These are phyloP conservation scores for Saturnispora mendoncae DNA, from an alignment of 805 yeast species.

Conservation along the genomic window DNA sequence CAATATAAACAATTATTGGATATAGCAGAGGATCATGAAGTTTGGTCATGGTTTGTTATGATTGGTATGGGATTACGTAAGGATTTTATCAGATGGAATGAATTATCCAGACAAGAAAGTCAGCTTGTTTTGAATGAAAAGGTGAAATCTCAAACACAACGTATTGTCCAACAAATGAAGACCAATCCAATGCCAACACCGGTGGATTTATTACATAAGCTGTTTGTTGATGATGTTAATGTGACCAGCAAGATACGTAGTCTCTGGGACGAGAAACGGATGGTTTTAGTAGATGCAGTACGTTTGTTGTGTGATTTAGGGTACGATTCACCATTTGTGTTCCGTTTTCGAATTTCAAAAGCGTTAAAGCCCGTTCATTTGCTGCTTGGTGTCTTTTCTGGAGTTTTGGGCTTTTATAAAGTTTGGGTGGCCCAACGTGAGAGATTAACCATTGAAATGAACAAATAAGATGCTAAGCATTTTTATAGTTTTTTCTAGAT, in stretches of 20 bases:
- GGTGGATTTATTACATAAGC: constrained; percentile 3
- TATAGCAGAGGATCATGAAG: constrained; percentile 40
- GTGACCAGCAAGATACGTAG: constrained; percentile 22
- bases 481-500: too few species aligned
- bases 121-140: constrained; percentile 50
- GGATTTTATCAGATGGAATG: constrained; percentile 36
- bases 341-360: constrained; percentile 27
- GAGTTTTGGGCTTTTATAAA: constrained; percentile 24
- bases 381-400: constrained; percentile 28
- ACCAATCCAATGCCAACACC: constrained; percentile 14
- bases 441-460: constrained; percentile 14
- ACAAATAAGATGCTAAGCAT: background rate
- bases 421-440: constrained; percentile 24
- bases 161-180: constrained; percentile 16
- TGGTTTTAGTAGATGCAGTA: constrained; percentile 33
- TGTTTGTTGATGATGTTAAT: constrained; percentile 6
- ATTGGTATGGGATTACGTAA: constrained; percentile 49
- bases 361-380: constrained; percentile 22
- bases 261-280: constrained; percentile 24
- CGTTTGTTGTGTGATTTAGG: constrained; percentile 38
- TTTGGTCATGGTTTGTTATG: constrained; percentile 61
- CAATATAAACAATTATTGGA: constrained; percentile 32
- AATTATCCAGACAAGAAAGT: constrained; percentile 39
- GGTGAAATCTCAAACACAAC: constrained; percentile 47
- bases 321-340: constrained; percentile 40